Evolutionary conservation across 2,329 filamentous ascomycete species (phyloP), one percentile per base, ranked within the genome.

Genomic region (Penicillium sp.): DNA sequence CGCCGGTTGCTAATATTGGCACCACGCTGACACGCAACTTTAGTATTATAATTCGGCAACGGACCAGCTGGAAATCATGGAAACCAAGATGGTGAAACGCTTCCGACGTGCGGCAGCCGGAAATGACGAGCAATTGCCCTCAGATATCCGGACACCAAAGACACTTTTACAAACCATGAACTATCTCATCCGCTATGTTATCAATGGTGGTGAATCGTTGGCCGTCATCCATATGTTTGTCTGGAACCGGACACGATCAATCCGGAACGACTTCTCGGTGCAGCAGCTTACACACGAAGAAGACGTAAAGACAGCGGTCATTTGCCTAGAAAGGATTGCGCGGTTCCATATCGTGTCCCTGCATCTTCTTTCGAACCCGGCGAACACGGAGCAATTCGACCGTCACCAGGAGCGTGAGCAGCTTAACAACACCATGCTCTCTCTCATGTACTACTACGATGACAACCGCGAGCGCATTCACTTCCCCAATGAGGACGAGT

Each of bases 231-330:
- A 87, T 65, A 81, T 82, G 59, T 88, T 87, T 69, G 79, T 88
- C 27, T 88, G 86, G 86, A 85, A 88, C 67, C 80, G 86, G 19
- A 87, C 85, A 35, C 79, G 86, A 47, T 85, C 83, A 6, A 82
- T 88, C 57, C 81, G 86, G 41, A 88, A 87, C 66, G 86, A 88
- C 68, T 84, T 87, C 50, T 84, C 83, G 2, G 86, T 87, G 21
- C 84, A 87, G 68, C 82, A 84, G 65, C 73, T 86, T 57, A 82
- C 80, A 8, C 82, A 81, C 60, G 70, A 75, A n/a, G 75, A 78
- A n/a, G 82, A 87, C 66, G 78, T 87, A 36, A 72, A 75, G 47
- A 78, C 82, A 21, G 82, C 84, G 5, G 82, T 88, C 7, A 81
- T 82, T 23, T 87, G 84, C 64, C 81, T 84, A 49, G 86, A 88